Evolutionary conservation across 371 early-diverging fungal species (phyloP).

Genomic region (Syncephalis plumigaleata): DNA sequence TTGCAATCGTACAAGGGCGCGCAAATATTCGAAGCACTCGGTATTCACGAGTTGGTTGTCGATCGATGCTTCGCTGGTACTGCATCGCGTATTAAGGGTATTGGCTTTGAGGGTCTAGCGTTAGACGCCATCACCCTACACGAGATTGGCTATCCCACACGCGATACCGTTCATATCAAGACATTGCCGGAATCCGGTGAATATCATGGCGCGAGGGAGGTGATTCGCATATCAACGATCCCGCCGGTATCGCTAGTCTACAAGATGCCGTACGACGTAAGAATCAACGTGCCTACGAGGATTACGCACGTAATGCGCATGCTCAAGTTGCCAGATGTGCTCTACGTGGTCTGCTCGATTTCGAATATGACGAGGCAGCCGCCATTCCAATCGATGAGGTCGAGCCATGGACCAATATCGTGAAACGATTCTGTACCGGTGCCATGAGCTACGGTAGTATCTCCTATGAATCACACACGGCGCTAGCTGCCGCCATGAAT

Average conservation of each 20-base stretch:
- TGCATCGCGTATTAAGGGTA: constrained; percentile 86
- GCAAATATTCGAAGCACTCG: constrained; percentile 94
- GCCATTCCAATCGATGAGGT: constrained; percentile 84
- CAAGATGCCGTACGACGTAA: constrained; percentile 93
- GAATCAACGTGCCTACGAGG: constrained; percentile 68
- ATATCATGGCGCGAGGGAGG: constrained; percentile 91
- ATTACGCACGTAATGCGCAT: constrained; percentile 59
- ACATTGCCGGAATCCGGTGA: constrained; percentile 84
- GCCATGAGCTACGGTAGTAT: constrained; percentile 98
- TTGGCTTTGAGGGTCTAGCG: constrained; percentile 73
- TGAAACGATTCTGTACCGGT: constrained; percentile 91
- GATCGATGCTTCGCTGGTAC: constrained; percentile 86
- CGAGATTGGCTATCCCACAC: constrained; percentile 65
- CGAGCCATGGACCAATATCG: constrained; percentile 91
- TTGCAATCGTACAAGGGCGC: constrained; percentile 95
- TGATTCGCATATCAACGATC: constrained; percentile 82
- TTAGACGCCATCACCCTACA: constrained; percentile 77
- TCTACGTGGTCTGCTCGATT: constrained; percentile 86
- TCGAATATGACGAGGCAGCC: constrained; percentile 47
- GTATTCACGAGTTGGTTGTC: constrained; percentile 75
- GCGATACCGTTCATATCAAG: constrained; percentile 34
- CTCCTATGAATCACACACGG: constrained; percentile 81
- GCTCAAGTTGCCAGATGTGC: constrained; percentile 82
- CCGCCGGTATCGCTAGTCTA: constrained; percentile 65
- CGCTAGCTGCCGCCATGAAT: constrained; percentile 92